Percentiles rank a stretch among this genome's conserved stretches.
These are phyloP conservation scores for Suhomyces bribrorum DNA, from an alignment of 1,139 yeast genomes.

Conservation along the genomic window DNA sequence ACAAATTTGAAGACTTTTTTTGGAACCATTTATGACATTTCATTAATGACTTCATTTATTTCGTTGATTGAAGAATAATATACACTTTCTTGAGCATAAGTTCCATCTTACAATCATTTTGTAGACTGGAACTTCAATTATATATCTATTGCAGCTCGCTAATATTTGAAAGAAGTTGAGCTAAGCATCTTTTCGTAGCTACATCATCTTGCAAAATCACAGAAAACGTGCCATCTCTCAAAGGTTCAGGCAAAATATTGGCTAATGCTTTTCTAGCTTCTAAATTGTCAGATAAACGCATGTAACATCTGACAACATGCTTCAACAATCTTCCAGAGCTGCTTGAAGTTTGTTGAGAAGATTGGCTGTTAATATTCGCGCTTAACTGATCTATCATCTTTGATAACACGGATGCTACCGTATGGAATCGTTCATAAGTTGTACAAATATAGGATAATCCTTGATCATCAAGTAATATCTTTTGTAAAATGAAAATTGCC, in stretches of 20 bases:
- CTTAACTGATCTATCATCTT: conserved; percentile 85
- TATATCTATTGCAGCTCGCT: conserved; percentile 32
- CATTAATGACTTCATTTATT: too few species aligned
- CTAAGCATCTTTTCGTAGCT: conserved; percentile 84
- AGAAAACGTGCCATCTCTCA: conserved; percentile 89
- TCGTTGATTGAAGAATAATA: too few species aligned
- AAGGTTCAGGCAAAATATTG: conserved; percentile 80
- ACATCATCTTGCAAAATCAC: conserved; percentile 79
- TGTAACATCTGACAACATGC: conserved; percentile 92
- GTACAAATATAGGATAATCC: conserved; percentile 93
- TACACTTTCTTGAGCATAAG: too few species aligned
- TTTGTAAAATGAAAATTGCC: conserved; percentile 92
- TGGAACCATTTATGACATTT: too few species aligned
- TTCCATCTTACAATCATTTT: too few species aligned
- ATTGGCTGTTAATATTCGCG: conserved; percentile 15
- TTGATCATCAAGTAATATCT: conserved; percentile 85
- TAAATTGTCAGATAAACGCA: conserved; percentile 83
- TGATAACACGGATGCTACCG: conserved; percentile 85
- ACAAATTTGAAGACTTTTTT: too few species aligned
- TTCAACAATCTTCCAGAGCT: conserved; percentile 81
- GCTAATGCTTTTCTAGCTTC: conserved; percentile 90
- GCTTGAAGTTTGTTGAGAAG: conserved; percentile 28
- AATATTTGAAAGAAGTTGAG: conserved; percentile 76
- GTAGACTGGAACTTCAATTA: not conserved
- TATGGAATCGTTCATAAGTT: conserved; percentile 90